These are phyloP conservation scores for Umbelopsis isabellina DNA, from an alignment of 192 early-diverging fungal genomes.

Conservation along the genomic window DNA sequence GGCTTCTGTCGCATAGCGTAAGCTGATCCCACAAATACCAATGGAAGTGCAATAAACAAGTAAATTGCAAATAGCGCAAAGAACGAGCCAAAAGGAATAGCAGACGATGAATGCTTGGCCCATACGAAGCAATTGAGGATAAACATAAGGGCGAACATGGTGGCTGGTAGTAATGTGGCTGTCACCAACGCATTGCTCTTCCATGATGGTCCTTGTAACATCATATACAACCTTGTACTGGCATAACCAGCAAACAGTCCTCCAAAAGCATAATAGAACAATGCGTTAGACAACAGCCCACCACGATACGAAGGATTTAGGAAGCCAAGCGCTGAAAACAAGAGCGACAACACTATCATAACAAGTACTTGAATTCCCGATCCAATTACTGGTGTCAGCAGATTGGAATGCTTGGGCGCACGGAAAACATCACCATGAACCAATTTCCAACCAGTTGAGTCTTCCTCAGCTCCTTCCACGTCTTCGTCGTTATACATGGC, in stretches of 20 bases:
- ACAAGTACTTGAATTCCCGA: constrained; percentile 69
- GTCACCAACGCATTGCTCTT: constrained; percentile 64
- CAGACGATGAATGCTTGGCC: constrained; percentile 81
- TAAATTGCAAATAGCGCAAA: constrained; percentile 78
- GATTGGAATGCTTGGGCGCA: constrained; percentile 54
- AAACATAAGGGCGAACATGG: constrained; percentile 66
- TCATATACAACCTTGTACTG: constrained; percentile 64
- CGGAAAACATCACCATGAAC: constrained; percentile 76
- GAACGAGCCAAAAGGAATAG: constrained; percentile 88
- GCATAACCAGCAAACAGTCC: constrained; percentile 61
- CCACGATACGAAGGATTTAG: constrained; percentile 70
- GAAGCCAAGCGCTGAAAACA: constrained; percentile 59
- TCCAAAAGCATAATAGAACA: constrained; percentile 60
- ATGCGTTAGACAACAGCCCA: constrained; percentile 59
- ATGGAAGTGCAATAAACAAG: constrained; percentile 77
- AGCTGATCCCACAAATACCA: constrained; percentile 82
- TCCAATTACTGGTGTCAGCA: constrained; percentile 66
- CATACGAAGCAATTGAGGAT: constrained; percentile 88
- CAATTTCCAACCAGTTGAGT: constrained; percentile 73
- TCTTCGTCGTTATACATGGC: constrained; percentile 52
- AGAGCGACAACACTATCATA: constrained; percentile 56
- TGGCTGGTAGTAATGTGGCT: constrained; percentile 54
- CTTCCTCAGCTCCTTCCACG: constrained; percentile 65
- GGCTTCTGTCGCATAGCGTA: constrained; percentile 52
- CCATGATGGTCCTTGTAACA: constrained; percentile 66